Evolutionary conservation across 2,329 filamentous ascomycete genomes (phyloP), one percentile per base, ranked within the genome.

Genomic region (Calonectria multiphialidica): DNA sequence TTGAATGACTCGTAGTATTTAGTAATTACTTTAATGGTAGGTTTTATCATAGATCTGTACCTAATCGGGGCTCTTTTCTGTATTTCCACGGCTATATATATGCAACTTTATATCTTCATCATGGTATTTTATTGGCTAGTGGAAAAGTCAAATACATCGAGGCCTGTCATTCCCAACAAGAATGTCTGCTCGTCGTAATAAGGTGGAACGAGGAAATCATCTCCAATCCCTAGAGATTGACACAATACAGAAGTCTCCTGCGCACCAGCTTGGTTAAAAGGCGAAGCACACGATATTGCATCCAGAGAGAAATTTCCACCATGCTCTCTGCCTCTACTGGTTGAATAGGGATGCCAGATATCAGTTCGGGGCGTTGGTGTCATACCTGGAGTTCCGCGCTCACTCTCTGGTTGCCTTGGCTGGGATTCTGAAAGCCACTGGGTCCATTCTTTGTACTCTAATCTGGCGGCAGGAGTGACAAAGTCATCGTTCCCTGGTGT

Each of bases 81-180:
- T 35, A 35, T 10, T 6, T 35, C 33, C 5, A 35, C 6, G 10
- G 10, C 33, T 10, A 35, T 35, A 10, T 10, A 35, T 35, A 35
- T 35, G 6, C n/a, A n/a, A 35, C 10, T 35, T 10, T 35, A 35
- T 35, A 35, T 10, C 33, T 35, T 35, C 10, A 35, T 5, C 10
- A 35, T 5, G 33, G 10, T 35, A 35, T 5, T 35, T 35, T 10
- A 35, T 35, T 35, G 33, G n/a, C n/a, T 35, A 35, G 40, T 18
- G 1, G 73, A 74, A 65, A 80, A 80, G 55, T 80, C 74, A 8
- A 80, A 40, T 0, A 78, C 72, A 37, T 77, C 77, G 23, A 79
- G 68, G 1, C 76, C 77, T 13, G 76, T 78, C 12, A 80, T 21
- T 0, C 77, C 77, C 67, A 80, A 77, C 13, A 78, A 10, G 23